phyloP scores from a whole-genome alignment of 2,329 filamentous ascomycete species.

The Exserohilum turcica region DNA sequence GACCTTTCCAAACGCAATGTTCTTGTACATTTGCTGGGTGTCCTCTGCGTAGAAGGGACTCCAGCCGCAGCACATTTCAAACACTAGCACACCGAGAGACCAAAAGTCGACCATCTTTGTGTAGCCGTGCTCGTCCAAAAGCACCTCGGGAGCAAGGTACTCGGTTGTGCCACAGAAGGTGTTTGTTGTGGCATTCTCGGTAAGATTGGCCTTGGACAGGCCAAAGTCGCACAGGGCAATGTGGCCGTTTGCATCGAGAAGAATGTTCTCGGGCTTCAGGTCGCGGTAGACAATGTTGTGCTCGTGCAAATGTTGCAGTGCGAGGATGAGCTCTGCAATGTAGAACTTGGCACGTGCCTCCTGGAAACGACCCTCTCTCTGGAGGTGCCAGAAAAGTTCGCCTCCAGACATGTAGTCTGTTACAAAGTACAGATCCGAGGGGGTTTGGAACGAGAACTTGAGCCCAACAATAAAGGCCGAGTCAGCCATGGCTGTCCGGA shows the following conservation, averaged over 20 bases:
- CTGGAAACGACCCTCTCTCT: conserved; percentile 94
- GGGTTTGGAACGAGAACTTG: conserved; percentile 98
- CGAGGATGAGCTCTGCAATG: conserved; percentile 94
- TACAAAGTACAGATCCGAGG: conserved; percentile 95
- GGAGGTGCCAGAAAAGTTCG: conserved; percentile 97
- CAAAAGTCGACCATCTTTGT: conserved; percentile 99
- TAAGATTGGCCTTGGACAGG: conserved; percentile 94
- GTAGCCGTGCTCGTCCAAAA: conserved; percentile 95
- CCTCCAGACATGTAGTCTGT: conserved; percentile 99
- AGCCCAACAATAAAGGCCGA: conserved; percentile 97
- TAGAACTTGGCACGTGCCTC: conserved; percentile 97
- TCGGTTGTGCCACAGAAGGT: conserved; percentile 99
- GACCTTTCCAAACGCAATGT: conserved; percentile 98
- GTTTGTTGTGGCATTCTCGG: conserved; percentile 96
- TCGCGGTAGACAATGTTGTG: conserved; percentile 98
- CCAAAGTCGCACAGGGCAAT: conserved; percentile 98
- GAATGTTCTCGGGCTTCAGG: conserved; percentile 95
- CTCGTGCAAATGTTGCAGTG: conserved; percentile 91
- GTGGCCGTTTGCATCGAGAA: conserved; percentile 95
- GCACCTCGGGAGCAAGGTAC: conserved; percentile 92
- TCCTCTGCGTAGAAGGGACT: conserved; percentile 99
- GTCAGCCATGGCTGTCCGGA: conserved; percentile 92
- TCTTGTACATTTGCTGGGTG: conserved; percentile 99
- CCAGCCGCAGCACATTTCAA: conserved; percentile 99
- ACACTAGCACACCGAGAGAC: conserved; percentile 95